Evolutionary conservation across 768 basidiomycete species (phyloP).

Genomic region (Lactifluus echinatus): DNA sequence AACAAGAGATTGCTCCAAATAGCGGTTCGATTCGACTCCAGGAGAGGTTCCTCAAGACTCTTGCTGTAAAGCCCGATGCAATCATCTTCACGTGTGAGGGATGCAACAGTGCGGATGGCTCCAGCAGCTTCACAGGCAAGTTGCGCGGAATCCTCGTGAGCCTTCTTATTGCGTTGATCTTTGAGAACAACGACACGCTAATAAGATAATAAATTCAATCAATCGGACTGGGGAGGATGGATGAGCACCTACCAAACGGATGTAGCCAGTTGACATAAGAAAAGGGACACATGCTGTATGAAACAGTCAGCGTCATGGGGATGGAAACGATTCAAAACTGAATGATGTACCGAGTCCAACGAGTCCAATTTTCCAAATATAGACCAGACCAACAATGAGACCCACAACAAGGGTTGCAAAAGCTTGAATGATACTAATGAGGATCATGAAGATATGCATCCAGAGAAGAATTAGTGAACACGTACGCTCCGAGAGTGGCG

Average conservation of each 20-base stretch:
- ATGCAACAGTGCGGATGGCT: constrained; percentile 82
- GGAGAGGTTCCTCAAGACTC: constrained; percentile 66
- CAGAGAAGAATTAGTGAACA: constrained; percentile 24
- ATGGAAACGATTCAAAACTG: not conserved
- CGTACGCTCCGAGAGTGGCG: constrained; percentile 62
- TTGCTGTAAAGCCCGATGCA: constrained; percentile 54
- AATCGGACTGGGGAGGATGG: not conserved
- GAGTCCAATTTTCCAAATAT: constrained; percentile 68
- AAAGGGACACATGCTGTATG: constrained; percentile 54
- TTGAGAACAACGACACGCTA: constrained; percentile 80
- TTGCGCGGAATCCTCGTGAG: constrained; percentile 75
- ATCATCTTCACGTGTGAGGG: constrained; percentile 78
- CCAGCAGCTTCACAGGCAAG: constrained; percentile 86
- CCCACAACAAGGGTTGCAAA: constrained; percentile 57
- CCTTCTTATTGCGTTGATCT: constrained; percentile 67
- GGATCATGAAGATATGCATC: not conserved
- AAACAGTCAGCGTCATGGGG: not conserved
- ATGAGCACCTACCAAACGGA: constrained; percentile 52
- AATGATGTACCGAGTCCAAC: constrained; percentile 58
- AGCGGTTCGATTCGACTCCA: constrained; percentile 49
- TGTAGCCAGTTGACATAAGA: constrained; percentile 63
- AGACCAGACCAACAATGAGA: constrained; percentile 61
- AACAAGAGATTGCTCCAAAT: constrained; percentile 57
- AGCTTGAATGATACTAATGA: constrained; percentile 60
- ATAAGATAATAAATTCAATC: not conserved